phyloP scores from a whole-genome alignment of 495 filamentous ascomycete species.

The Talaromyces wortmannii region DNA sequence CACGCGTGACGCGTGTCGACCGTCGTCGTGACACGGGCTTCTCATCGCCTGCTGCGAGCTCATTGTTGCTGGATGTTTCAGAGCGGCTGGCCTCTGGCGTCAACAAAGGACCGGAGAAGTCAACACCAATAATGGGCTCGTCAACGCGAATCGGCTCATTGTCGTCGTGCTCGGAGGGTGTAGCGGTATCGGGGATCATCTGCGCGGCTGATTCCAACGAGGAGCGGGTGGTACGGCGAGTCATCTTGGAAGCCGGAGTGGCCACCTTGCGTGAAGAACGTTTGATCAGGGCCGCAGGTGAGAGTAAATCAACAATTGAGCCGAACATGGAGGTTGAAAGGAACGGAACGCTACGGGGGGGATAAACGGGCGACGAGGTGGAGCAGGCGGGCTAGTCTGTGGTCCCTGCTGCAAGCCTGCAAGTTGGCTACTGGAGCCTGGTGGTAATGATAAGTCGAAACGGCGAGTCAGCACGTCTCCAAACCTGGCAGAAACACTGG shows the following conservation, averaged over 20 bases:
- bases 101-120: slow-evolving; percentile 37
- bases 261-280: background rate
- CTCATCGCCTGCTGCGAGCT: slow-evolving; percentile 35
- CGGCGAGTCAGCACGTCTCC: background rate
- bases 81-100: slow-evolving; percentile 42
- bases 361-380: background rate
- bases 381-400: background rate
- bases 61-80: slow-evolving; percentile 44
- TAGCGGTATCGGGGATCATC: slow-evolving; percentile 1
- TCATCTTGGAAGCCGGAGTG: slow-evolving; percentile 15
- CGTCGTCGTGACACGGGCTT: slow-evolving; percentile 27
- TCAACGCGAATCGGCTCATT: slow-evolving; percentile 21
- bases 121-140: slow-evolving; percentile 28
- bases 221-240: slow-evolving; percentile 12
- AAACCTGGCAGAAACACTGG: background rate
- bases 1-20: slow-evolving; percentile 38
- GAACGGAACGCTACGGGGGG: background rate
- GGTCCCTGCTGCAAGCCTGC: background rate
- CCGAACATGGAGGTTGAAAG: slow-evolving; percentile 5
- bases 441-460: background rate
- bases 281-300: slow-evolving; percentile 2
- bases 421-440: too few species aligned
- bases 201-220: slow-evolving; percentile 14
- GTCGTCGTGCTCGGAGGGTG: slow-evolving; percentile 26
- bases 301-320: slow-evolving; percentile 6